Base-by-base conservation (phyloP, 2,329 filamentous ascomycete genomes). In the Neocucurbitaria cava region DNA sequence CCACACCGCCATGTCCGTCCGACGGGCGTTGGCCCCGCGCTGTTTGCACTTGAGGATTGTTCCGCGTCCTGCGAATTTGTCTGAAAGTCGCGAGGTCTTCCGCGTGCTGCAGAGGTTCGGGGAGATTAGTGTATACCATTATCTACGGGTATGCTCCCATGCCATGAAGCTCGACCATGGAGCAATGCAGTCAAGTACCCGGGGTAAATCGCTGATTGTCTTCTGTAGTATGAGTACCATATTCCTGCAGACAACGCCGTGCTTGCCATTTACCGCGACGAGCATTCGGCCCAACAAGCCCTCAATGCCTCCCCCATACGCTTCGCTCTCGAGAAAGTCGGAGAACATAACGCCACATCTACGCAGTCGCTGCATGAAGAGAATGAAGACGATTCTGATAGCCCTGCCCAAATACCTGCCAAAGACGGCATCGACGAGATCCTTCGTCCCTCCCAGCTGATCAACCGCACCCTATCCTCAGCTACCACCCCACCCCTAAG, bases 31-130 rank as follows among this genome's bases (percentile, higher is more conserved):
- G 24, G 64, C 75, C n/a, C 65, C 65, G 43, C 77, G 79, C 44
- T 78, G 77, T 9, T 71, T 83, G 7, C 79, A 82, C 56, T 53
- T 83, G 50, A 74, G 75, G 49, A 78, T 83, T 49, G 67, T 75
- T 17, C 81, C 81, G 3, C 77, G 79, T 1, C 79, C 79, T 0
- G 70, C 78, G 21, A 79, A 78, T 58, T 63, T 83, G 23, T 75
- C 74, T n/a, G 81, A 83, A 51, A 81, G 79, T 49, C 76, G 81
- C 41, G 77, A 82, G 60, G 76, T 84, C 36, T 68, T 81, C 38
- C 76, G 77, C 33, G 67, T 83, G 47, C 66, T 83, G 49, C 77
- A 80, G 56, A 73, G 76, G 47, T 83, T 81, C 58, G 81, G 81
- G 35, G 78, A 82, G 46, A 72, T 84, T 40, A 76, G 76, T 58